Percentiles rank a stretch among this genome's conserved stretches.
Evolutionary conservation across 2,329 filamentous ascomycete genomes (phyloP).

Genomic region (Thelonectria discophora): DNA sequence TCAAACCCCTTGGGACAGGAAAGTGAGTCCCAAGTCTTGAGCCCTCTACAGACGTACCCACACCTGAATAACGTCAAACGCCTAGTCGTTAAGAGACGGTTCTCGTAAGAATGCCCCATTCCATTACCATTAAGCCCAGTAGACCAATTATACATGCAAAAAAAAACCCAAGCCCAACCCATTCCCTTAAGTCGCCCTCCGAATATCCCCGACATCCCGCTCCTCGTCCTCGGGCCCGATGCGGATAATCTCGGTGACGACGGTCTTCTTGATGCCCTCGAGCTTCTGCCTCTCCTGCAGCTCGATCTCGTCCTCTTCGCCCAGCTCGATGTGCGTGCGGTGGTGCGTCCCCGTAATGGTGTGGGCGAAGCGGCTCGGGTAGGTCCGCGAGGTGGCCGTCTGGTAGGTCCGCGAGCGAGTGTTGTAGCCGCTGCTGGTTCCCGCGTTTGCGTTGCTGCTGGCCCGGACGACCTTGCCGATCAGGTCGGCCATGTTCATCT

Average conservation of each 20-base stretch:
- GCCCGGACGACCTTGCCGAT: slow-evolving; percentile 18
- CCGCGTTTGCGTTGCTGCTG: not conserved
- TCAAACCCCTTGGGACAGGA: too few species aligned
- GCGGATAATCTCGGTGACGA: slow-evolving; percentile 33
- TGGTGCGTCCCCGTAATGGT: slow-evolving; percentile 27
- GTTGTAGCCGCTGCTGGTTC: slow-evolving; percentile 29
- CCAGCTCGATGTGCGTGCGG: slow-evolving; percentile 38
- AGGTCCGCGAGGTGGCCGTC: slow-evolving; percentile 18
- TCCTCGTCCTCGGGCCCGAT: slow-evolving; percentile 28
- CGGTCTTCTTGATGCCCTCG: slow-evolving; percentile 37
- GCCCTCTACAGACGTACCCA: too few species aligned
- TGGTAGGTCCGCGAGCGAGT: slow-evolving; percentile 33
- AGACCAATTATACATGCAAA: not conserved
- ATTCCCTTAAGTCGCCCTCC: too few species aligned
- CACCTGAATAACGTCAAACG: too few species aligned
- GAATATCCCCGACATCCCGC: slow-evolving; percentile 16
- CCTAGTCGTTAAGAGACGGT: too few species aligned
- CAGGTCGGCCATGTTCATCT: slow-evolving; percentile 19
- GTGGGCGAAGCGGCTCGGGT: slow-evolving; percentile 32
- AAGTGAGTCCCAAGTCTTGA: too few species aligned
- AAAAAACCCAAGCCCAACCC: too few species aligned
- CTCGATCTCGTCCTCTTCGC: slow-evolving; percentile 39
- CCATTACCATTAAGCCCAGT: too few species aligned
- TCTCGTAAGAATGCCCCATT: too few species aligned
- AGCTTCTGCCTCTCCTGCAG: slow-evolving; percentile 37